Conservation (phyloP, 2,329 filamentous ascomycete species). For the Ophiocordyceps camponoti-leonardi region DNA sequence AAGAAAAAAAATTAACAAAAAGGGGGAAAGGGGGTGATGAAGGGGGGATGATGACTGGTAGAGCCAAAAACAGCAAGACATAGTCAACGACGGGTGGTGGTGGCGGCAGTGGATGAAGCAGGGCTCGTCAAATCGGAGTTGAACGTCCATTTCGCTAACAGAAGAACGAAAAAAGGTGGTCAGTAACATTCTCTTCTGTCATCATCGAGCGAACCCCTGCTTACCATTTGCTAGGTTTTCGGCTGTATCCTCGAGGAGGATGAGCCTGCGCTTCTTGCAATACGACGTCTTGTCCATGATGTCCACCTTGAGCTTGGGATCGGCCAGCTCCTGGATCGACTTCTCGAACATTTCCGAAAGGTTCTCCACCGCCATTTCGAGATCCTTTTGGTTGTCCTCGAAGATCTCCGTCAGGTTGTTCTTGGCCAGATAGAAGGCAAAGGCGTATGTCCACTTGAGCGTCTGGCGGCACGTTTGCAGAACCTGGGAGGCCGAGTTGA, state of each 20-base stretch:
- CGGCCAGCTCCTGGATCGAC: constrained; percentile 68
- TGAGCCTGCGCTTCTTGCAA: constrained; percentile 81
- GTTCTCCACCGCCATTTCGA: constrained; percentile 93
- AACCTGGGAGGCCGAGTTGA: constrained; percentile 82
- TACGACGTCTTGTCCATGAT: constrained; percentile 98
- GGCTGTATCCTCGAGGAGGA: constrained; percentile 80
- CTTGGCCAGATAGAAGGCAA: constrained; percentile 89
- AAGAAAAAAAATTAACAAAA: no score
- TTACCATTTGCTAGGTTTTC: constrained; percentile 77
- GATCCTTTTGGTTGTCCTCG: constrained; percentile 94
- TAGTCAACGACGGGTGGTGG: not conserved
- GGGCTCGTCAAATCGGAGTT: constrained; percentile 2
- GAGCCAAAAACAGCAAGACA: not conserved
- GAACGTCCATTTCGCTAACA: constrained; percentile 27
- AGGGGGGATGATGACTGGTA: not conserved
- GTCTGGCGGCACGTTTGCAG: constrained; percentile 96
- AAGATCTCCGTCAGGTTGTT: constrained; percentile 97
- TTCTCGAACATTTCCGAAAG: constrained; percentile 99
- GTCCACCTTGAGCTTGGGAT: constrained; percentile 85
- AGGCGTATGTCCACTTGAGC: constrained; percentile 97
- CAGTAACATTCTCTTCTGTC: not conserved
- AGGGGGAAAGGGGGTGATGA: not conserved
- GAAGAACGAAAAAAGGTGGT: not conserved
- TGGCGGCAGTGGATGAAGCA: constrained; percentile 1
- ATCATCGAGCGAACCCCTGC: not conserved